phyloP scores from a whole-genome alignment of 306 rosid genomes.

The Pyrus bretschneideri region DNA sequence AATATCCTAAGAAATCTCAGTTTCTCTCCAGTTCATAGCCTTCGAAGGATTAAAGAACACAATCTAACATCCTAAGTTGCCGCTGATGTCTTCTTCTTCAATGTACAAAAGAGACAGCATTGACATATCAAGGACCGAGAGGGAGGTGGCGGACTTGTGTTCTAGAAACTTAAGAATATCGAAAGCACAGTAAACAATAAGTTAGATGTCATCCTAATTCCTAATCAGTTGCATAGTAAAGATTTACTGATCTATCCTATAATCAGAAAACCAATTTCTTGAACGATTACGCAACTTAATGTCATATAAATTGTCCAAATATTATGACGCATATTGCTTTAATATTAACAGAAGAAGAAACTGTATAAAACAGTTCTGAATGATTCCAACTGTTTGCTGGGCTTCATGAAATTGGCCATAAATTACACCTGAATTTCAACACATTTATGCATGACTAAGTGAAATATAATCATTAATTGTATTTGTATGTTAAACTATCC shows the following conservation, averaged over 20 bases:
- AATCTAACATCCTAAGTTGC: background rate
- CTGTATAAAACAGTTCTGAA: background rate
- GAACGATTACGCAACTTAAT: background rate
- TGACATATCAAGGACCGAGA: background rate
- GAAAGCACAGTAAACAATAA: too few relatives aligned
- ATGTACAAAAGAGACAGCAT: background rate
- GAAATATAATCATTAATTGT: background rate
- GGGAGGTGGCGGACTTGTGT: background rate
- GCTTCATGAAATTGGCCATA: background rate
- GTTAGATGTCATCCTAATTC: background rate
- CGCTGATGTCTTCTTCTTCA: background rate
- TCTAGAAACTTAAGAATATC: background rate
- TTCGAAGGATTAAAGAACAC: background rate
- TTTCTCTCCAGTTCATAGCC: background rate
- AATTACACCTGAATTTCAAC: background rate
- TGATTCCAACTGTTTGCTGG: background rate
- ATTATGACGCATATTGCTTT: background rate
- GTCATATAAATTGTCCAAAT: background rate
- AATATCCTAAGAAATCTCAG: background rate
- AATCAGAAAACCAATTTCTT: background rate
- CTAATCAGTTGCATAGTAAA: background rate
- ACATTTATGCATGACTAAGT: background rate
- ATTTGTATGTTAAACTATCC: too few relatives aligned
- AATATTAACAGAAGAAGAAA: background rate
- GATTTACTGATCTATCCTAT: background rate